Evolutionary conservation across 768 basidiomycete genomes (phyloP), one percentile per base, ranked within the genome.

Genomic region (Suillus weaverae): DNA sequence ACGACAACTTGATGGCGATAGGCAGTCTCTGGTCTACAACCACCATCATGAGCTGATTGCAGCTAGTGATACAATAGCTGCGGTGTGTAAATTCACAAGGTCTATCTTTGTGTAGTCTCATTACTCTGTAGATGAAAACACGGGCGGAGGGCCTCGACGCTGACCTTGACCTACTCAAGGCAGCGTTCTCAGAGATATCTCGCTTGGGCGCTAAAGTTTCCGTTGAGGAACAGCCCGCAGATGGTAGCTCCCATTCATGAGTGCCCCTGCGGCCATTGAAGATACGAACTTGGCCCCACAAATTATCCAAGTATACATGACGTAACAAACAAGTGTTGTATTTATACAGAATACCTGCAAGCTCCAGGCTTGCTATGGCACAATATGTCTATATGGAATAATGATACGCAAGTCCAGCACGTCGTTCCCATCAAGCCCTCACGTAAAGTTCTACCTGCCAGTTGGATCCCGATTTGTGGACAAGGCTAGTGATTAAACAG

Each of bases 41-140:
- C 95, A 96, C 72, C 95, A 97, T 71, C 94, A 95, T 65, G 95
- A 97, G 68, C 88, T 97, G 22, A 95, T 97, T 60, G 92, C 93
- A 1, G 95, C 95, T 3, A 94, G 90, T 65, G 92, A 95, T 70
- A 97, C 95, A 10, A 97, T 97, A 68, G 87, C 89, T 65, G 87
- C 89, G 6, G 94, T 95, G 76, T 22, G 88, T 70, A 38, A 14
- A 63, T 44, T 20, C 11, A 39, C 32, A 38, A 48, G 30, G 55
- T 41, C 20, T 36, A 35, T 41, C 51, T 57, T 66, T 36, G 61
- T 5, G 51, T 65, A 30, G 26, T 53, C 68, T 61, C 38, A 61
- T 38, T 10, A 0, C 51, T 60, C n/a, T 55, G 16, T 68, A 95
- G 94, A 94, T 97, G 89, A 96, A 94, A 76, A 83, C 85, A 7